Conservation (phyloP, 2,329 filamentous ascomycete genomes). For the Aspergillus fijiensis region DNA sequence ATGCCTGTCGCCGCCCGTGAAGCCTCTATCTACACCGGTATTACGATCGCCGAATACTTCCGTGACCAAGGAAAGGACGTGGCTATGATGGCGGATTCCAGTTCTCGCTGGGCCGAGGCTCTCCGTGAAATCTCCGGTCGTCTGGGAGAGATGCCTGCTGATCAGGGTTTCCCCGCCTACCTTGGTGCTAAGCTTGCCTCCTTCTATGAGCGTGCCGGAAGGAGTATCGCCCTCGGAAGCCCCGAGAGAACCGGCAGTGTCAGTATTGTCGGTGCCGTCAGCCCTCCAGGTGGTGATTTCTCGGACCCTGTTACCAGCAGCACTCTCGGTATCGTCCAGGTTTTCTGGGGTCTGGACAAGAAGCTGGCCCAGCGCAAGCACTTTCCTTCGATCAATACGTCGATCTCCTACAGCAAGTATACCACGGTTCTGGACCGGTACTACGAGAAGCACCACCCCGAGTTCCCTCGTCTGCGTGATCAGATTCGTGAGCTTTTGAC, state of each 20-base stretch:
- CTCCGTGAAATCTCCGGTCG: conserved; percentile 98
- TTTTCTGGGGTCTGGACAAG: conserved; percentile 99
- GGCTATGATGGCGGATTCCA: conserved; percentile 99
- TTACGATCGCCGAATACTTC: conserved; percentile 95
- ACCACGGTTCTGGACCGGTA: conserved; percentile 82
- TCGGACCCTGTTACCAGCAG: conserved; percentile 94
- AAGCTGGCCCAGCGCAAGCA: conserved; percentile 98
- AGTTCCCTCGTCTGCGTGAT: conserved; percentile 90
- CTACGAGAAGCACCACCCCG: conserved; percentile 90
- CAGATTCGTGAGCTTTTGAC: conserved; percentile 91
- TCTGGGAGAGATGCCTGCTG: conserved; percentile 98
- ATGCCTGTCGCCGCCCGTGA: conserved; percentile 99
- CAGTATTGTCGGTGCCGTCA: conserved; percentile 96
- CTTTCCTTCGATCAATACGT: conserved; percentile 97
- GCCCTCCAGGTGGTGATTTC: conserved; percentile 97
- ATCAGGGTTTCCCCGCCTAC: conserved; percentile 99
- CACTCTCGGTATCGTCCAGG: conserved; percentile 95
- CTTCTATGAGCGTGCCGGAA: conserved; percentile 98
- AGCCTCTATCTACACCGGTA: conserved; percentile 97
- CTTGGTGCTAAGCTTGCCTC: conserved; percentile 94
- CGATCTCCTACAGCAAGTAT: conserved; percentile 95
- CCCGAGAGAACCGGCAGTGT: conserved; percentile 88
- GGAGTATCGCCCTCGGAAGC: conserved; percentile 79
- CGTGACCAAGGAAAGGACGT: conserved; percentile 95
- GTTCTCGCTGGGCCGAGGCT: conserved; percentile 97